phyloP scores from a whole-genome alignment of 805 yeast genomes.

The Nakazawaea ernobii region DNA sequence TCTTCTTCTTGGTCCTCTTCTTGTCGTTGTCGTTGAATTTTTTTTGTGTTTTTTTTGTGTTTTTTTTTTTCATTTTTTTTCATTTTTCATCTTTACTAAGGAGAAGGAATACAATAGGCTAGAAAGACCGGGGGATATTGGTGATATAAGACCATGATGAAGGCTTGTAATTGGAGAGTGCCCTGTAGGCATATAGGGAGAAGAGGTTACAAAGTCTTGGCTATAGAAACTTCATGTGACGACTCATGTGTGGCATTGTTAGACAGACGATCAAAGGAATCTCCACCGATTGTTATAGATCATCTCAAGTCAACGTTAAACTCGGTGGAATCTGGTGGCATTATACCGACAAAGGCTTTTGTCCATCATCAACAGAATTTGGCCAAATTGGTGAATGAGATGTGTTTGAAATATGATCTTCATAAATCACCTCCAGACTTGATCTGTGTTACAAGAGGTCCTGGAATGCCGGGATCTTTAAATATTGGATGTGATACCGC shows the following conservation, averaged over 20 bases:
- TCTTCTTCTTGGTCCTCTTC: background rate
- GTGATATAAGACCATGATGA: background rate
- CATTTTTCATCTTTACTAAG: no score
- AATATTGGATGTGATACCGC: constrained; percentile 80
- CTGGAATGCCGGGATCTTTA: constrained; percentile 91
- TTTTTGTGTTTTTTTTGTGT: background rate
- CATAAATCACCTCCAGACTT: constrained; percentile 47
- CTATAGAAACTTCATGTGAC: constrained; percentile 92
- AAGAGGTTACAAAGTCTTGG: constrained; percentile 58
- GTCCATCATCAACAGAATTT: constrained; percentile 65
- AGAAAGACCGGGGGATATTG: background rate
- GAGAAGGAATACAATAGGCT: background rate
- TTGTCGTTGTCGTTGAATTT: background rate
- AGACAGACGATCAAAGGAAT: constrained; percentile 33
- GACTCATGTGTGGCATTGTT: constrained; percentile 86
- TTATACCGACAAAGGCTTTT: constrained; percentile 81
- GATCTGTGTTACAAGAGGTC: constrained; percentile 89
- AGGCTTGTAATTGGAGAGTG: background rate
- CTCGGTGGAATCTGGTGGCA: constrained; percentile 70
- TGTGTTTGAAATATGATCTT: constrained; percentile 34
- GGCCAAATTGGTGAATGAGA: constrained; percentile 41
- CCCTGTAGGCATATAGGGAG: background rate
- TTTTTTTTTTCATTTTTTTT: background rate
- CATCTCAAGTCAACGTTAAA: constrained; percentile 64
- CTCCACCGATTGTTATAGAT: constrained; percentile 44